Evolutionary conservation across 164 flowering plant species (phyloP), one percentile per base, ranked within the genome.

Genomic region (Amborella trichopoda): DNA sequence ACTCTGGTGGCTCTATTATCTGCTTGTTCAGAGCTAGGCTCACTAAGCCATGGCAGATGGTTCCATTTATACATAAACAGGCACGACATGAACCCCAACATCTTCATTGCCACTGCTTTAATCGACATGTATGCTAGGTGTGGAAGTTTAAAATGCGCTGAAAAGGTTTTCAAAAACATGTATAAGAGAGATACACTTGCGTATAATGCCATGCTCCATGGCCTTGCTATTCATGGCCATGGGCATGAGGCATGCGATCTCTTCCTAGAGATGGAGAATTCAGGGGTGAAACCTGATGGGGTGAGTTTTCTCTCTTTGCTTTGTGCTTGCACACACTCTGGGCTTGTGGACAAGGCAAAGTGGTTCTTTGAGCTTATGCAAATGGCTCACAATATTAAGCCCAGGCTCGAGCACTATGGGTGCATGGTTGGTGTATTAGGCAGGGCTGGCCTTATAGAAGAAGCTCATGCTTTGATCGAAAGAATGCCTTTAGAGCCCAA

Each of bases 201-300:
- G 3, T 68, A 59, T 55, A 68, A 64, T 40, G 26, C 72, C 4
- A 68, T 68, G 62, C 63, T 68, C 26, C 23, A 44, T 27, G 63
- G 68, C 14, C 57, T 56, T 19, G 66, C 70, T 20, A 44, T 64
- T 54, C 59, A 51, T 42, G 65, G 68, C 6, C 39, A 40, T 42
- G 63, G 64, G 12, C 48, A 46, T 12, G 55, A 40, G 24, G 68
- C 72, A 8, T 34, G 60, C 23, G 42, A 25, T 19, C 25, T 64
- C 20, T 61, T 64, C 23, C 51, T 60, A n/a, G 45, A 48, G 28
- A 64, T 57, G 53, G 24, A 21, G 23, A 38, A 33, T 21, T 49
- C 21, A 20, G 54, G 46, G n/a, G 61, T 59, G 4, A 38, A 43
- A 18, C 63, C 63, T 50, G 43, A 65, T 55, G 58, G 54, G 24